These are phyloP conservation scores for Isatis lusitanica DNA, from an alignment of 441 rosid species.

Conservation along the genomic window DNA sequence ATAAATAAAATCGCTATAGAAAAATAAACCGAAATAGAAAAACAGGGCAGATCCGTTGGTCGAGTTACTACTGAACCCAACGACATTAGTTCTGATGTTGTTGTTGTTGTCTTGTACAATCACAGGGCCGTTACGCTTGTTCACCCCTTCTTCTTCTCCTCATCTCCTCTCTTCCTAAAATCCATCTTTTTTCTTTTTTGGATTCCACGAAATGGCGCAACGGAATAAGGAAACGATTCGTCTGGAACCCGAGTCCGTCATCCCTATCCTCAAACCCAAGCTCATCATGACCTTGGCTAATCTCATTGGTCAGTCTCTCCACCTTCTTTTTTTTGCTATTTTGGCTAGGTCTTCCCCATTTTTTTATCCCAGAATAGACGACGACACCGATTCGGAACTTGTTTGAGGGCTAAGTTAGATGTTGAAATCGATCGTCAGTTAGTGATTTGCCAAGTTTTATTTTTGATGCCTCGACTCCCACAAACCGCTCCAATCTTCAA, in stretches of 20 bases:
- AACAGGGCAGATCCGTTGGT: conserved; percentile 24
- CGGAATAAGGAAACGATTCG: conserved; percentile 59
- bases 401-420: neutral
- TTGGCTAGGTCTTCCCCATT: neutral
- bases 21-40: neutral
- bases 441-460: neutral
- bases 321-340: neutral
- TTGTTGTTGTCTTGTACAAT: neutral
- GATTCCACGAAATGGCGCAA: conserved; percentile 20
- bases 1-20: neutral
- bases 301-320: conserved; percentile 50
- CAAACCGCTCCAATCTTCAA: neutral
- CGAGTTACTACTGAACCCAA: conserved; percentile 6
- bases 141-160: neutral
- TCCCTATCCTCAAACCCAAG: conserved; percentile 74
- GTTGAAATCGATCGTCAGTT: neutral
- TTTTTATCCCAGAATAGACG: neutral
- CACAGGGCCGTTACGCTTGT: conserved; percentile 15
- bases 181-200: neutral
- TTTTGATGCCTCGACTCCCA: neutral
- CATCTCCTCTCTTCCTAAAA: neutral
- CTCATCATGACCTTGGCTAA: conserved; percentile 56
- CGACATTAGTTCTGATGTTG: conserved; percentile 26
- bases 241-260: conserved; percentile 76
- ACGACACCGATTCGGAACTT: neutral